A percentile compares a stretch with the other conserved stretches of the same genome.
Conservation (phyloP, 495 filamentous ascomycete genomes). For the Aspergillus affinis region DNA sequence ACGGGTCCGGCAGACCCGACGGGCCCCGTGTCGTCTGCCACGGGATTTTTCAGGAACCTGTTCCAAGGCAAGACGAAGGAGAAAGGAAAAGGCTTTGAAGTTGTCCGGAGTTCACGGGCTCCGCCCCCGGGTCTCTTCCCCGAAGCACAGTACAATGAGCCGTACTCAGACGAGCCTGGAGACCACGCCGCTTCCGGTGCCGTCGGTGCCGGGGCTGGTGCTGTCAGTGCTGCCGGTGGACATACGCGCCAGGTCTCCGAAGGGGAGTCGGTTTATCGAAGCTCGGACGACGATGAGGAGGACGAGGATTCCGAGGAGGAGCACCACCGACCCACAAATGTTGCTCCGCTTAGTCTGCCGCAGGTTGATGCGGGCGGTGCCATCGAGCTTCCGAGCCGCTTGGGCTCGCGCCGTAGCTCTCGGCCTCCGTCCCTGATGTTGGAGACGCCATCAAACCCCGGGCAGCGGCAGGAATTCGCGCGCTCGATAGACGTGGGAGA, state of each 20-base stretch:
- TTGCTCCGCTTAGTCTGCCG: constrained; percentile 53
- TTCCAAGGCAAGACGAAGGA: constrained; percentile 84
- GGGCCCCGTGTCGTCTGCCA: constrained; percentile 80
- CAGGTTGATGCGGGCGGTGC: constrained; percentile 60
- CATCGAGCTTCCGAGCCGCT: constrained; percentile 64
- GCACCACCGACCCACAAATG: constrained; percentile 12
- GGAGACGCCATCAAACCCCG: constrained; percentile 48
- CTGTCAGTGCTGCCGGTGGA: not conserved
- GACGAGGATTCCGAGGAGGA: constrained; percentile 52
- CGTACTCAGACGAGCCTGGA: constrained; percentile 59
- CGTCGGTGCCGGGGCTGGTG: constrained; percentile 9
- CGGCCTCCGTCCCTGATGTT: constrained; percentile 33
- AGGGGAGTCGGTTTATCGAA: not conserved
- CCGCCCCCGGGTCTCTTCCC: constrained; percentile 48
- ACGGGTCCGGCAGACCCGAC: constrained; percentile 96
- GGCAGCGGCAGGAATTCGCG: constrained; percentile 58
- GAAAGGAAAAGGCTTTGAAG: constrained; percentile 91
- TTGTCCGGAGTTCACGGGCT: constrained; percentile 79
- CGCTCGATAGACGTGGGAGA: constrained; percentile 11
- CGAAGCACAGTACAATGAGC: constrained; percentile 49
- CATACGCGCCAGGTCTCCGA: not conserved
- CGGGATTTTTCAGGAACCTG: constrained; percentile 80
- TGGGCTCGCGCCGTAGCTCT: constrained; percentile 58
- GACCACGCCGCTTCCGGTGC: constrained; percentile 28
- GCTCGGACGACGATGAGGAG: not conserved